A percentile compares a stretch with the other conserved stretches of the same genome.
phyloP scores from a whole-genome alignment of 2,329 filamentous ascomycete genomes.

The Fusarium caatingaense region DNA sequence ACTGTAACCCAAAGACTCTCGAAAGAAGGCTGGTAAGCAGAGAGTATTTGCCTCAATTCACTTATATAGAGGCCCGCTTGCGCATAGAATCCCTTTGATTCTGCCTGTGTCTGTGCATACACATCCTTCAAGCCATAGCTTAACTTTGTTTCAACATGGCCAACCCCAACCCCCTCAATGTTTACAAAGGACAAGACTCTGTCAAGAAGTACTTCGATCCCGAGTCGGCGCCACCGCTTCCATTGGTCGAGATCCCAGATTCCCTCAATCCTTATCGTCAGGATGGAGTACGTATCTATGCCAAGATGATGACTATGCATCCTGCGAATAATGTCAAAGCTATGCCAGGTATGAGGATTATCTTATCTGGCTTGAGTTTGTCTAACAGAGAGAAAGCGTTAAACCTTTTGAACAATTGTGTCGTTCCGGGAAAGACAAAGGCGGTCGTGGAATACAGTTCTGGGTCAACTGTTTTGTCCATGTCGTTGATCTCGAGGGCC shows the following conservation, averaged over 20 bases:
- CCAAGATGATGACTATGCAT: slow-evolving; percentile 74
- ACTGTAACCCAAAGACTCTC: neutral
- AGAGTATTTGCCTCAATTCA: accelerated
- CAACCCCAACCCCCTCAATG: slow-evolving; percentile 57
- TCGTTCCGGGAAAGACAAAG: slow-evolving; percentile 54
- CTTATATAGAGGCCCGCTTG: slow-evolving; percentile 5
- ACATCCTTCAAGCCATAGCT: neutral
- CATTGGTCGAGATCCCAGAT: slow-evolving; percentile 70
- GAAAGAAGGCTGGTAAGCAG: neutral
- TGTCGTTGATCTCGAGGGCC: slow-evolving; percentile 65
- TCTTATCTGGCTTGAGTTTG: accelerated
- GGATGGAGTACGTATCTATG: slow-evolving; percentile 71
- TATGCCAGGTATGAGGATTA: slow-evolving; percentile 60
- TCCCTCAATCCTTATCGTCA: slow-evolving; percentile 66
- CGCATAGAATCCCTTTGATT: neutral
- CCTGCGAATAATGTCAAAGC: slow-evolving; percentile 74
- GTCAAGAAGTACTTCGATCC: slow-evolving; percentile 70
- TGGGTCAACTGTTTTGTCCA: slow-evolving; percentile 70
- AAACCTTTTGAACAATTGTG: slow-evolving; percentile 57
- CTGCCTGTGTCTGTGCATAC: neutral
- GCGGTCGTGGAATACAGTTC: slow-evolving; percentile 71
- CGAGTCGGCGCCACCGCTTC: slow-evolving; percentile 66
- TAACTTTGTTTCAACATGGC: slow-evolving; percentile 34
- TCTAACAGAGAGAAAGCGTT: slow-evolving; percentile 51
- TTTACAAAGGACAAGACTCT: slow-evolving; percentile 68